Conservation (phyloP, 768 basidiomycete species). For the Coprinopsis marcescibilis region DNA sequence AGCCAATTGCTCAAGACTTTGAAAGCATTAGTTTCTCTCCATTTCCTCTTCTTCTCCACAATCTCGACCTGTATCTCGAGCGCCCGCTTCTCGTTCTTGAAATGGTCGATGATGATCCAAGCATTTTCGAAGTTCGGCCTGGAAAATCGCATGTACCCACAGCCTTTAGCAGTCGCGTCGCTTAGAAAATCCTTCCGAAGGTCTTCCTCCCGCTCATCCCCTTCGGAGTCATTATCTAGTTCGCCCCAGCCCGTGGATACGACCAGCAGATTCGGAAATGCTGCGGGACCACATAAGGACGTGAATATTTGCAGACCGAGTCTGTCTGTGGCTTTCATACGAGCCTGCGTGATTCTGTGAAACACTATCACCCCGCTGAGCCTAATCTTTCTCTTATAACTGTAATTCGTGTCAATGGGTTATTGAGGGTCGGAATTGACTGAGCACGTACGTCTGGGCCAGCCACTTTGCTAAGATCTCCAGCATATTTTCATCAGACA, state of each 20-base stretch:
- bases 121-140: neutral
- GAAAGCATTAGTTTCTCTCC: neutral
- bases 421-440: neutral
- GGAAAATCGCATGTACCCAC: neutral
- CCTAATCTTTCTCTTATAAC: slow-evolving; percentile 21
- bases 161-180: neutral
- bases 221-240: slow-evolving; percentile 15
- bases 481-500: slow-evolving; percentile 20
- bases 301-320: slow-evolving; percentile 46
- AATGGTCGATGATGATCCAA: slow-evolving; percentile 4
- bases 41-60: neutral
- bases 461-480: slow-evolving; percentile 23
- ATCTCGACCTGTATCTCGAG: slow-evolving; percentile 3
- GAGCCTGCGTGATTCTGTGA: slow-evolving; percentile 28
- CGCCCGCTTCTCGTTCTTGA: neutral
- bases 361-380: slow-evolving; percentile 27
- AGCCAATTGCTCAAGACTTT: neutral
- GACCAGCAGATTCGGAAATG: slow-evolving; percentile 42
- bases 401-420: slow-evolving; percentile 3
- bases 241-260: slow-evolving; percentile 45
- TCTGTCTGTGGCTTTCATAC: slow-evolving; percentile 37
- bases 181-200: neutral
- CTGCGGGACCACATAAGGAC: slow-evolving; percentile 39
- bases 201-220: neutral
- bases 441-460: slow-evolving; percentile 17